A percentile compares a stretch with the other conserved stretches of the same genome.
phyloP scores from a whole-genome alignment of 306 rosid species.

The Prunus fruticosa region DNA sequence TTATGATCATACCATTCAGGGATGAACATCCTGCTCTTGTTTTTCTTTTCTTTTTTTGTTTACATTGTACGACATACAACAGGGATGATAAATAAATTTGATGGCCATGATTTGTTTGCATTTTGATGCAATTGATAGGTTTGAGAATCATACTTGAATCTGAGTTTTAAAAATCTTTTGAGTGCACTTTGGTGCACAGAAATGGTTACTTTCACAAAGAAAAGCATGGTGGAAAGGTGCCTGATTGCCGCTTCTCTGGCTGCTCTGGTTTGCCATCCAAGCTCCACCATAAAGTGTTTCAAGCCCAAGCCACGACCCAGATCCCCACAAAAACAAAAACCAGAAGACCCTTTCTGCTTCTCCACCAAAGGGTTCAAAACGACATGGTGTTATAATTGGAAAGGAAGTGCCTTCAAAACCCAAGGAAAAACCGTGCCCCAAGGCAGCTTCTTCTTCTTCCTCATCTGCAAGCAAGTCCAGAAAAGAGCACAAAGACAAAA shows the following conservation, averaged over 20 bases:
- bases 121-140: too few species aligned
- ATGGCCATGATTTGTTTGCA: too few species aligned
- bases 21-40: too few species aligned
- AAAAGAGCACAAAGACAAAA: neutral
- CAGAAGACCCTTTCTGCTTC: neutral
- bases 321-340: too few species aligned
- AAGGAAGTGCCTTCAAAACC: conserved; percentile 8
- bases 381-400: neutral
- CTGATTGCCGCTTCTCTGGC: conserved; percentile 26
- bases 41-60: too few species aligned
- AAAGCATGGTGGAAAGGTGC: conserved; percentile 25
- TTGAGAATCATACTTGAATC: neutral
- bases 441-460: neutral
- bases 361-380: neutral
- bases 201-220: neutral
- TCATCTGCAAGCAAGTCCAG: neutral
- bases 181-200: neutral
- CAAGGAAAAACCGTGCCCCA: neutral
- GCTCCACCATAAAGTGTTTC: conserved; percentile 24
- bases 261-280: conserved; percentile 21
- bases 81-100: too few species aligned
- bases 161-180: neutral
- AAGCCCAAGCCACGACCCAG: neutral
- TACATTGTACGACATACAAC: too few species aligned
- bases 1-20: too few species aligned